Base-by-base conservation (phyloP, 2,329 filamentous ascomycete genomes). In the Aspergillus pseudotamarii region DNA sequence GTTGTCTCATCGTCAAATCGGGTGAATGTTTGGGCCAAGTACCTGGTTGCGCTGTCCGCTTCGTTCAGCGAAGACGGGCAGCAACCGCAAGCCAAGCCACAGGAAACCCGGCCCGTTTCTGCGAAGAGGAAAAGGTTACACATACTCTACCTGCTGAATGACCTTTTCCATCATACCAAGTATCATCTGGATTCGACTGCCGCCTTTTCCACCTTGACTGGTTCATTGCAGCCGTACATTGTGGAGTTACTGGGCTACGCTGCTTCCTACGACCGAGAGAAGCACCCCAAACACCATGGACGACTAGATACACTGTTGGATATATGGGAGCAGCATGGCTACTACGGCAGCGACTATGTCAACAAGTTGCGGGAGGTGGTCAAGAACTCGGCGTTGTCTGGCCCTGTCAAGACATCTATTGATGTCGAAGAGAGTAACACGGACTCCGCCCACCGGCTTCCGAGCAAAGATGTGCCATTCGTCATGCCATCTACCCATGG, bases 401-500 rank as follows among this genome's bases (percentile, higher is more conserved):
- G 76, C 14, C 71, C 72, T 3, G 65, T 74, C 53, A 74, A 73
- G 46, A 62, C 72, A 28, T 70, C 71, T 67, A 43, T 69, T 63
- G 75, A 72, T 57, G 62, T 66, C 60, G 71, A 69, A 64, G 69
- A 67, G 46, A 66, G 63, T 10, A 66, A 65, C 19, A 46, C 60
- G 57, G 72, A 73, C 19, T 81, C 80, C 65, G 73, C 80, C 6
- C 79, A 84, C 19, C 89, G 86, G 69, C 28, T 60, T 2, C 16
- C 66, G 21, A 65, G 71, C 54, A 75, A 75, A 68, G 83, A 89
- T 64, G 80, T 80, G 1, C 90, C 91, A 0, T 94, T 88, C 71
- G 77, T 90, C 32, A 85, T 96, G 76, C 93, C 93, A 23, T 83
- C 90, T 1, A 86, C 85, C 61, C 93, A 96, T 74, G 93, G 93